Percentiles rank a stretch among this genome's conserved stretches.
phyloP scores from a whole-genome alignment of 257 asterid species.

The Solanum pennellii region DNA sequence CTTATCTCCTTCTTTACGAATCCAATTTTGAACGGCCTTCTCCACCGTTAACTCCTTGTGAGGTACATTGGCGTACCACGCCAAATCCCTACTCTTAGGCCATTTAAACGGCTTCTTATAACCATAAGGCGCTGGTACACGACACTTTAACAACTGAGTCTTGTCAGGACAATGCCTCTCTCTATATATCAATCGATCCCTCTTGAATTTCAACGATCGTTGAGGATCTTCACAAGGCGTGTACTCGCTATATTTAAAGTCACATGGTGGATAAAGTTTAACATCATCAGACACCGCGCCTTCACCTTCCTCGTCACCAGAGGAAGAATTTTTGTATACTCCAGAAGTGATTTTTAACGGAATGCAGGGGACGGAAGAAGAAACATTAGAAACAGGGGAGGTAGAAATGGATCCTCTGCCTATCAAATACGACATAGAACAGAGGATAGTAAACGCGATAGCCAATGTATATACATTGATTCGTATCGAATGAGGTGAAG shows the following conservation, averaged over 20 bases:
- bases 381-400: not conserved
- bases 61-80: slow-evolving; percentile 77
- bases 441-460: not conserved
- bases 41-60: slow-evolving; percentile 74
- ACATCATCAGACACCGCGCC: not conserved
- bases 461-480: not conserved
- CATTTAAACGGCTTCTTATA: slow-evolving; percentile 64
- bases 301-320: slow-evolving; percentile 19
- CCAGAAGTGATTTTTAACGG: slow-evolving; percentile 2
- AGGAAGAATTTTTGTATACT: not conserved
- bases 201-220: slow-evolving; percentile 37
- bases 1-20: slow-evolving; percentile 61
- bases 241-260: slow-evolving; percentile 45
- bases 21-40: slow-evolving; percentile 89
- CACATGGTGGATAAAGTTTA: slow-evolving; percentile 40
- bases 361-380: slow-evolving; percentile 1
- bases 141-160: slow-evolving; percentile 42
- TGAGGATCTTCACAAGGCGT: slow-evolving; percentile 73
- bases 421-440: not conserved
- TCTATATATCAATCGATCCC: slow-evolving; percentile 45
- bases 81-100: slow-evolving; percentile 71
- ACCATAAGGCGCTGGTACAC: slow-evolving; percentile 62
- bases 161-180: slow-evolving; percentile 70
- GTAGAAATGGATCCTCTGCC: not conserved
- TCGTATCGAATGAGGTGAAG: not conserved